Conservation (phyloP, 441 rosid species). For the Geranium incanum region DNA sequence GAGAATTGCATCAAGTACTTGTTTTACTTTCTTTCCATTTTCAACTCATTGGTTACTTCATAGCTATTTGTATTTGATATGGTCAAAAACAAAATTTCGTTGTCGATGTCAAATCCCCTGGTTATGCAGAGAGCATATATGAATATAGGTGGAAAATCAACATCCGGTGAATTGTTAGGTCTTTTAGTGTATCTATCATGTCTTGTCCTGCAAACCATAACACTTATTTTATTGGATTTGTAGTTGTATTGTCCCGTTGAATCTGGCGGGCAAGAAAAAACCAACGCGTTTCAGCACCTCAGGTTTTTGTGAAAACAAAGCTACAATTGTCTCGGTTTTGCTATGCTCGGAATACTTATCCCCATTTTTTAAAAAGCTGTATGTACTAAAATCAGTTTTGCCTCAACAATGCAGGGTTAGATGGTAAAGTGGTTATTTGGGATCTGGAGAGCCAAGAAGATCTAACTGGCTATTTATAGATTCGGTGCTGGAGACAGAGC, state of each 20-base stretch:
- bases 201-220: neutral
- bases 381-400: neutral
- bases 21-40: neutral
- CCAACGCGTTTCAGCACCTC: neutral
- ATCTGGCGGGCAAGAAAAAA: neutral
- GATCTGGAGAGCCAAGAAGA: constrained; percentile 64
- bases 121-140: too few relatives aligned
- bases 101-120: too few relatives aligned
- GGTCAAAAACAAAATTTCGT: too few relatives aligned
- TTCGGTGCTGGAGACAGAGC: neutral
- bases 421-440: constrained; percentile 85
- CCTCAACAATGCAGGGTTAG: constrained; percentile 49
- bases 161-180: too few relatives aligned
- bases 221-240: neutral
- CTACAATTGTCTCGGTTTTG: neutral
- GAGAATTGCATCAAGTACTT: constrained; percentile 82
- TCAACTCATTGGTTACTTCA: too few relatives aligned
- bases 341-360: neutral
- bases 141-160: too few relatives aligned
- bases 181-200: neutral
- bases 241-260: neutral
- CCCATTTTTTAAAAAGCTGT: neutral
- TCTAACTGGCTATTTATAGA: constrained; percentile 38
- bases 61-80: too few relatives aligned
- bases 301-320: neutral